Conservation (phyloP, 306 rosid species). For the Gillenia trifoliata region DNA sequence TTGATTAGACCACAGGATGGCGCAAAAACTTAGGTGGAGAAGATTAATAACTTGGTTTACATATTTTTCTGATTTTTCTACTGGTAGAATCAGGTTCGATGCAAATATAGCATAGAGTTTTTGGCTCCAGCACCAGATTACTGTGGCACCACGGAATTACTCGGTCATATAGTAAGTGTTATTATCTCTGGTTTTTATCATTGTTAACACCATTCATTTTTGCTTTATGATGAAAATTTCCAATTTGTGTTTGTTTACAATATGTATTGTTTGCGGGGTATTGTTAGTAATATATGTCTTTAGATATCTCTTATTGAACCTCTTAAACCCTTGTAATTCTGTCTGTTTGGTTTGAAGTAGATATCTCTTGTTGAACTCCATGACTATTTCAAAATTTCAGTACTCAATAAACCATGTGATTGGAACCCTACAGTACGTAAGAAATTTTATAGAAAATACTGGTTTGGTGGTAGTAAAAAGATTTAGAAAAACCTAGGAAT, state of each 20-base stretch:
- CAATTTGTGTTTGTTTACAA: too few species aligned
- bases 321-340: neutral
- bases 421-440: neutral
- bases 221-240: neutral
- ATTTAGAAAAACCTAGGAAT: neutral
- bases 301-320: neutral
- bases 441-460: neutral
- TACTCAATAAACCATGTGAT: neutral
- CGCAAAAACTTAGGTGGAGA: constrained; percentile 21
- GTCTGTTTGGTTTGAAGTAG: neutral
- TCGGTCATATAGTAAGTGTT: neutral
- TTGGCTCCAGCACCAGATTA: neutral
- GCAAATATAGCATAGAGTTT: constrained; percentile 1
- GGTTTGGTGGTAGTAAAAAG: neutral
- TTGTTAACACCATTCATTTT: neutral
- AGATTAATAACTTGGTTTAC: constrained; percentile 21
- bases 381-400: neutral
- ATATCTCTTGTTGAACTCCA: neutral
- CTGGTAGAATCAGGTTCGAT: neutral
- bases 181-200: neutral
- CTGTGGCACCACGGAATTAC: neutral
- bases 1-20: constrained; percentile 25
- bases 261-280: too few species aligned
- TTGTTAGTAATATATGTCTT: neutral
- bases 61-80: neutral